A percentile compares a stretch with the other conserved stretches of the same genome.
Conservation (phyloP, 148 eudicot genomes). For the Spergularia marina region DNA sequence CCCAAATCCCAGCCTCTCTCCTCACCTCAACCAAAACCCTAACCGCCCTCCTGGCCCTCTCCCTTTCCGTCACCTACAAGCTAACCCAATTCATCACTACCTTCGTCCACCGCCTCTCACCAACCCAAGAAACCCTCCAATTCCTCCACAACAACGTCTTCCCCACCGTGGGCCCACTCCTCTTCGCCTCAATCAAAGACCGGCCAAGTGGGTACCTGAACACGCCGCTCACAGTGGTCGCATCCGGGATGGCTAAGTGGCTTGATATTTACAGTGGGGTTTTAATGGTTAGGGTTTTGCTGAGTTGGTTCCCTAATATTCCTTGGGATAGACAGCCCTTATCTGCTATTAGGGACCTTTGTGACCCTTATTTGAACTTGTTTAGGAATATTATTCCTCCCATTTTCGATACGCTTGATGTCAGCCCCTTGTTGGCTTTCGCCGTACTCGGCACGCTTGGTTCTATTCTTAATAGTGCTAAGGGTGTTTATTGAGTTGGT, state of each 20-base stretch:
- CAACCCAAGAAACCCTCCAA: background rate
- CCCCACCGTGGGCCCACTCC: slow-evolving; percentile 44
- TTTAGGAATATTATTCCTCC: slow-evolving; percentile 77
- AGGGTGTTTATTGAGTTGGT: background rate
- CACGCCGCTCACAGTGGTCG: slow-evolving; percentile 66
- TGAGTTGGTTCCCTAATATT: slow-evolving; percentile 77
- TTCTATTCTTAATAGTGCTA: slow-evolving; percentile 40
- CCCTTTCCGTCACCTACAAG: slow-evolving; percentile 11
- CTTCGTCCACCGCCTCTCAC: background rate
- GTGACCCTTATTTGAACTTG: slow-evolving; percentile 71
- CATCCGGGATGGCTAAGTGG: slow-evolving; percentile 70
- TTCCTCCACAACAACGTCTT: slow-evolving; percentile 15
- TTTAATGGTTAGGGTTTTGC: slow-evolving; percentile 77
- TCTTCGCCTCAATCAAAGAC: slow-evolving; percentile 53
- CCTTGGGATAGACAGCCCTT: slow-evolving; percentile 87
- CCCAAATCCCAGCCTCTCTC: slow-evolving; percentile 9
- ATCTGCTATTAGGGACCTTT: slow-evolving; percentile 69
- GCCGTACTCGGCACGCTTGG: slow-evolving; percentile 56
- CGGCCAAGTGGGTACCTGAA: slow-evolving; percentile 38
- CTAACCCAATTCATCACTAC: slow-evolving; percentile 7
- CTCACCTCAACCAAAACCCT: slow-evolving; percentile 32
- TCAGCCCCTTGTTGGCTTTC: slow-evolving; percentile 74
- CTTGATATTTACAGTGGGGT: slow-evolving; percentile 69
- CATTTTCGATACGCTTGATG: slow-evolving; percentile 55
- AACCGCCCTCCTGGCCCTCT: slow-evolving; percentile 19